Evolutionary conservation across 2,329 filamentous ascomycete species (phyloP).

Genomic region (Colletotrichum filicis): DNA sequence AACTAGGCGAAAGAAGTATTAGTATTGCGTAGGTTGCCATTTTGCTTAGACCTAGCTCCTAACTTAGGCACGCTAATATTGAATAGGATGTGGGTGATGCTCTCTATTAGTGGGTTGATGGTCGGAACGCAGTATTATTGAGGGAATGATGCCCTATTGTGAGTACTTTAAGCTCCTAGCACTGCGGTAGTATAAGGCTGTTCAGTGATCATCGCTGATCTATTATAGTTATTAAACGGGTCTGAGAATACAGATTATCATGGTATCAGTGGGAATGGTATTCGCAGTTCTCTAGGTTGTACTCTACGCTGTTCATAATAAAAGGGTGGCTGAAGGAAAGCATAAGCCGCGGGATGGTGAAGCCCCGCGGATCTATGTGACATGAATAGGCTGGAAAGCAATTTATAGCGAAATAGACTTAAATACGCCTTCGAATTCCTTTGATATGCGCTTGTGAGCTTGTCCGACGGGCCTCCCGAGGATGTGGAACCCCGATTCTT

Average conservation of each 20-base stretch:
- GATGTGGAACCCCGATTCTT: background rate
- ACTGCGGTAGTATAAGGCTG: too few species aligned
- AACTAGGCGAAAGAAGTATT: conserved; percentile 58
- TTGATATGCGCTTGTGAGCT: background rate
- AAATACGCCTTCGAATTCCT: too few species aligned
- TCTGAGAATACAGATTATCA: conserved; percentile 55
- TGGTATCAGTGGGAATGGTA: conserved; percentile 53
- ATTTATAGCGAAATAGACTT: too few species aligned
- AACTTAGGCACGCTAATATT: background rate
- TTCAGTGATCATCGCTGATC: background rate
- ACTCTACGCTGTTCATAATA: conserved; percentile 52
- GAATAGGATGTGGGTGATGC: conserved; percentile 58
- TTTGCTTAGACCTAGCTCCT: too few species aligned
- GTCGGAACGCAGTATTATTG: conserved; percentile 62
- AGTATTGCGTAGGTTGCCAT: conserved; percentile 53
- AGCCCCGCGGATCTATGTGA: conserved; percentile 33
- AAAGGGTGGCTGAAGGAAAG: conserved; percentile 39
- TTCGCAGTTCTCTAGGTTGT: conserved; percentile 51
- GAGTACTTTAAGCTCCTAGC: conserved; percentile 33
- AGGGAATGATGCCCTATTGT: conserved; percentile 52
- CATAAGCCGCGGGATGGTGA: conserved; percentile 31
- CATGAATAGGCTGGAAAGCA: background rate
- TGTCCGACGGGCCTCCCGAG: background rate
- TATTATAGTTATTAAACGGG: conserved; percentile 52
- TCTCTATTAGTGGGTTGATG: conserved; percentile 60